Conservation (phyloP, 1,284 basidiomycete genomes). For the Cryptococcus sp. region DNA sequence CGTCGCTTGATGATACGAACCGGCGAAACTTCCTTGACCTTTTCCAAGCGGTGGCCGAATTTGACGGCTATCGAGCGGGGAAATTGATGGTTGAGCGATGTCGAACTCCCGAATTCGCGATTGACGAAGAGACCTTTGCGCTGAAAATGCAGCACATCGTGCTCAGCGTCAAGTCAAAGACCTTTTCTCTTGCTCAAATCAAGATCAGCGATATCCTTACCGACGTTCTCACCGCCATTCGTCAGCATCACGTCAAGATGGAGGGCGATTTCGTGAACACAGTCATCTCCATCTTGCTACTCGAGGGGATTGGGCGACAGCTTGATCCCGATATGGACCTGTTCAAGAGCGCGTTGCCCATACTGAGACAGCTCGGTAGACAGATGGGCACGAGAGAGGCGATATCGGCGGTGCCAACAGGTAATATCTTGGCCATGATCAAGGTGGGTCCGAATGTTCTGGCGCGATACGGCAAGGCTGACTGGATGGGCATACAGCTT, state of each 20-base stretch:
- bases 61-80: slow-evolving; percentile 93
- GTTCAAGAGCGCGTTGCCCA: slow-evolving; percentile 89
- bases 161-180: slow-evolving; percentile 89
- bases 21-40: slow-evolving; percentile 93
- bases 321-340: slow-evolving; percentile 90
- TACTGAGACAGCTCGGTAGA: slow-evolving; percentile 80
- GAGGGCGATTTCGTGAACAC: slow-evolving; percentile 99
- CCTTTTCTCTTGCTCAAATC: slow-evolving; percentile 92
- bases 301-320: slow-evolving; percentile 95
- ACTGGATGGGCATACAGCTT: slow-evolving; percentile 56
- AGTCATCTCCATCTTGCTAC: slow-evolving; percentile 85
- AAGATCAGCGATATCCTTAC: slow-evolving; percentile 91
- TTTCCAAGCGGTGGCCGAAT: slow-evolving; percentile 91
- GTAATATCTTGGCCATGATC: slow-evolving; percentile 76
- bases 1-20: slow-evolving; percentile 76
- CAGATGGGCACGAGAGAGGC: slow-evolving; percentile 81
- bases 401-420: slow-evolving; percentile 64
- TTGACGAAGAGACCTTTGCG: slow-evolving; percentile 92
- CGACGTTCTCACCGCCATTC: slow-evolving; percentile 83
- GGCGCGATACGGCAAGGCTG: background rate
- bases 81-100: slow-evolving; percentile 96
- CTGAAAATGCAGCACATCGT: slow-evolving; percentile 97
- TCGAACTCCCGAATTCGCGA: slow-evolving; percentile 83
- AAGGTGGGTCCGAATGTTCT: slow-evolving; percentile 63
- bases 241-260: slow-evolving; percentile 96